These are phyloP conservation scores for Neurospora sp. DNA, from an alignment of 2,329 filamentous ascomycete species.

Conservation along the genomic window DNA sequence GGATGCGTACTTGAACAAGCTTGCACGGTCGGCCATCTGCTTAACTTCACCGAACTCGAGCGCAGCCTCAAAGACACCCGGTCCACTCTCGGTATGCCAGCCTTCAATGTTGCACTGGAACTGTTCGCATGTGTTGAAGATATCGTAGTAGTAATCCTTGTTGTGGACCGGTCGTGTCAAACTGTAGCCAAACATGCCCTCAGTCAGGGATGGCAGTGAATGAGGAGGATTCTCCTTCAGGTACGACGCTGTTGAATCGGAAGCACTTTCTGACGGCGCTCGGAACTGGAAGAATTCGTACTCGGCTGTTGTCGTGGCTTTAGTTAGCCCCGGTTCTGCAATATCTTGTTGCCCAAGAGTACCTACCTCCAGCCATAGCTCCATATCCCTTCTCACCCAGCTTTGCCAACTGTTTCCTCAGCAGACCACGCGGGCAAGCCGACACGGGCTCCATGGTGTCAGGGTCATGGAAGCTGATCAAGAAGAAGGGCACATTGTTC, in stretches of 20 bases:
- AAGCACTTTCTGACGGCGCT: slow-evolving; percentile 44
- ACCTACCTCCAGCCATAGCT: slow-evolving; percentile 81
- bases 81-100: slow-evolving; percentile 92
- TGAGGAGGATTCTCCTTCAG: slow-evolving; percentile 63
- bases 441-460: slow-evolving; percentile 62
- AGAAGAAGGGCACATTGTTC: slow-evolving; percentile 73
- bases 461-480: slow-evolving; percentile 75
- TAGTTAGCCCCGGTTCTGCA: slow-evolving; percentile 4
- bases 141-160: slow-evolving; percentile 82
- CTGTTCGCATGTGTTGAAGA: slow-evolving; percentile 69
- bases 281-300: slow-evolving; percentile 94
- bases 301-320: slow-evolving; percentile 50
- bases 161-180: slow-evolving; percentile 81
- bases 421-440: slow-evolving; percentile 68
- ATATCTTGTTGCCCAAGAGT: background rate
- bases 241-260: slow-evolving; percentile 59
- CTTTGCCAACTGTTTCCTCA: slow-evolving; percentile 60
- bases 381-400: slow-evolving; percentile 59
- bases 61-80: slow-evolving; percentile 91
- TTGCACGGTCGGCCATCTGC: slow-evolving; percentile 85
- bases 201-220: slow-evolving; percentile 69
- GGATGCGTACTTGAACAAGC: slow-evolving; percentile 63
- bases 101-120: slow-evolving; percentile 81
- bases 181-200: slow-evolving; percentile 95
- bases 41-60: slow-evolving; percentile 82